Base-by-base conservation (phyloP, 2,329 filamentous ascomycete genomes). In the Arachnopeziza araneosa region DNA sequence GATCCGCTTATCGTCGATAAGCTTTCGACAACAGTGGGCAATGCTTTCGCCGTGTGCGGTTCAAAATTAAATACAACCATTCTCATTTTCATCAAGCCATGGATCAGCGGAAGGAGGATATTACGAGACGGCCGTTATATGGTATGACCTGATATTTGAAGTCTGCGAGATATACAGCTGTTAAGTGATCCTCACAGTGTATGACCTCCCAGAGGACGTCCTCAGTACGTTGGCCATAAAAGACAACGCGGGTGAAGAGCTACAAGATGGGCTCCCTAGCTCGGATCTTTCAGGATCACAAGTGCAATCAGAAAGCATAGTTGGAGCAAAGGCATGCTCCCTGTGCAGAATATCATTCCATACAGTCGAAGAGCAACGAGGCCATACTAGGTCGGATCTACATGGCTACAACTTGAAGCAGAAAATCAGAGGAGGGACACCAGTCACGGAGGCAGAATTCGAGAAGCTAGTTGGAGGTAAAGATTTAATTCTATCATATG, bases 361-460 rank as follows among this genome's bases (percentile, higher is more conserved):
- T 32, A 87, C 81, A 10, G 81, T 96, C 8, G 80, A 86, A 62
- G 93, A 98, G 63, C 93, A 98, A 72, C 84, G 91, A 63, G 83
- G 85, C 61, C 95, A 99, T 75, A 86, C 91, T 60, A 89, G 90
- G 69, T 96, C 93, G 10, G 95, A 99, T 70, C 80, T 96, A 54
- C 95, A 99, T 74, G 84, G 88, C 65, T 99, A 97, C 77, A 99
- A 99, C 72, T 77, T 98, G 63, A 98, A 96, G 75, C 90, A 93
- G 72, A 96, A 91, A 77, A 77, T 96, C 59, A 86, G 91, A 53
- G 90, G 90, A 0, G 80, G 81, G 60, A 82, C 81, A 10, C 76
- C 90, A 0, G 88, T 97, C 1, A 84, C 85, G 1, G 95, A 99
- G 71, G 74, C 72, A 8, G 92, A 96, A 36, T 99, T 99, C 67